phyloP scores from a whole-genome alignment of 371 early-diverging fungal species.

The Syncephalastrum racemosum region DNA sequence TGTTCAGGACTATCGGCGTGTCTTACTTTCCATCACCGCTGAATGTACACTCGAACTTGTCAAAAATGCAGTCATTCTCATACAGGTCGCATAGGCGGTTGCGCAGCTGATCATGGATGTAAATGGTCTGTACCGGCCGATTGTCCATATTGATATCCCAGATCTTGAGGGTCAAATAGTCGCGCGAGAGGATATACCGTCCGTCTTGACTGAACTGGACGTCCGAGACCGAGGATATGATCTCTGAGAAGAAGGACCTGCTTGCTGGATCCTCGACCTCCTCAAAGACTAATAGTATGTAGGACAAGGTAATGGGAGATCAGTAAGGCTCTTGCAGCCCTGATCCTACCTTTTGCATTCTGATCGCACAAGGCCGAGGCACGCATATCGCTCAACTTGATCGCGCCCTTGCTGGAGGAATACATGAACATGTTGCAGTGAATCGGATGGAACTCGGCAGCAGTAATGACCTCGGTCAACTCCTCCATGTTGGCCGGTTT shows the following conservation, averaged over 20 bases:
- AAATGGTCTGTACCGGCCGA: conserved; percentile 91
- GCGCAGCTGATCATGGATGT: conserved; percentile 92
- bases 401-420: conserved; percentile 97
- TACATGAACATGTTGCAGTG: conserved; percentile 98
- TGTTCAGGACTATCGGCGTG: background rate
- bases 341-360: conserved; percentile 78
- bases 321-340: background rate
- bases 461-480: conserved; percentile 98
- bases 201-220: conserved; percentile 95
- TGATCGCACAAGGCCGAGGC: conserved; percentile 93
- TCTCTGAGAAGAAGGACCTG: conserved; percentile 97
- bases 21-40: conserved; percentile 83
- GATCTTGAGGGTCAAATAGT: conserved; percentile 94
- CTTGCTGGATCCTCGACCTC: conserved; percentile 91
- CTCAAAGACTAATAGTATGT: conserved; percentile 76
- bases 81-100: conserved; percentile 96
- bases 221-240: conserved; percentile 96
- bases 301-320: background rate
- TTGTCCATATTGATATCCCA: conserved; percentile 98
- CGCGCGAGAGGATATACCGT: conserved; percentile 93
- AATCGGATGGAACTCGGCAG: conserved; percentile 95
- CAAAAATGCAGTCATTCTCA: conserved; percentile 99
- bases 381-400: conserved; percentile 97
- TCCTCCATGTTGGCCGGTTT: conserved; percentile 99
- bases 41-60: conserved; percentile 97